Conservation (phyloP, 2,329 filamentous ascomycete species). For the Fusarium oligoseptatum region DNA sequence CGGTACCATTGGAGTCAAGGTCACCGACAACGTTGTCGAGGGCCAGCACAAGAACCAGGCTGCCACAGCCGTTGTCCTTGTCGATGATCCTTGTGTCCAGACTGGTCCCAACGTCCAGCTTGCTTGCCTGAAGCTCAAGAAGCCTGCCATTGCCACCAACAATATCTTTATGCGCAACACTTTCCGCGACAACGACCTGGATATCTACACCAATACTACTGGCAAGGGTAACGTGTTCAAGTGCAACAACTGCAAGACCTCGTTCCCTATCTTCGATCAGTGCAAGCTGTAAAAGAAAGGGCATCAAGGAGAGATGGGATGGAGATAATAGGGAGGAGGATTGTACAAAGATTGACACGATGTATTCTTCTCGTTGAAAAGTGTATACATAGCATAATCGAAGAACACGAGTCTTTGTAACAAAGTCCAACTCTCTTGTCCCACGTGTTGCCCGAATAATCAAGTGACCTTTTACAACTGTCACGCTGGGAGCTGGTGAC, state of each 20-base stretch:
- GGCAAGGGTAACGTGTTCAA: constrained; percentile 43
- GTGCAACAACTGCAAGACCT: constrained; percentile 41
- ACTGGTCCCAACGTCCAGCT: neutral
- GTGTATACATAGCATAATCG: neutral
- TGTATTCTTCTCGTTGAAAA: neutral
- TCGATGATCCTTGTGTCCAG: constrained; percentile 41
- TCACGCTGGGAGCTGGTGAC: neutral
- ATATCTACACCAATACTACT: constrained; percentile 36
- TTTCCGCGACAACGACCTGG: constrained; percentile 47
- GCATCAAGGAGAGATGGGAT: neutral
- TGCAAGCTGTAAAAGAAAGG: neutral
- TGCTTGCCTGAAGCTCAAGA: constrained; percentile 25
- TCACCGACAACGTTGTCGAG: constrained; percentile 47
- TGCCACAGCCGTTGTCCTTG: constrained; percentile 40
- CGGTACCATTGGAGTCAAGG: constrained; percentile 46
- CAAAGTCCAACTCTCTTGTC: neutral
- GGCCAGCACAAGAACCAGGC: constrained; percentile 37
- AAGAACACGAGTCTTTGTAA: neutral
- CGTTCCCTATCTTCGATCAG: neutral
- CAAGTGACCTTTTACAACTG: neutral
- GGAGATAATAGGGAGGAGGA: neutral
- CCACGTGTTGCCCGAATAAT: neutral
- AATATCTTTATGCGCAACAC: constrained; percentile 49
- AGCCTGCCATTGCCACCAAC: constrained; percentile 34
- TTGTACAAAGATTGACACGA: neutral